Evolutionary conservation across 192 early-diverging fungal genomes (phyloP).

Genomic region (Spizellomyces sp.): DNA sequence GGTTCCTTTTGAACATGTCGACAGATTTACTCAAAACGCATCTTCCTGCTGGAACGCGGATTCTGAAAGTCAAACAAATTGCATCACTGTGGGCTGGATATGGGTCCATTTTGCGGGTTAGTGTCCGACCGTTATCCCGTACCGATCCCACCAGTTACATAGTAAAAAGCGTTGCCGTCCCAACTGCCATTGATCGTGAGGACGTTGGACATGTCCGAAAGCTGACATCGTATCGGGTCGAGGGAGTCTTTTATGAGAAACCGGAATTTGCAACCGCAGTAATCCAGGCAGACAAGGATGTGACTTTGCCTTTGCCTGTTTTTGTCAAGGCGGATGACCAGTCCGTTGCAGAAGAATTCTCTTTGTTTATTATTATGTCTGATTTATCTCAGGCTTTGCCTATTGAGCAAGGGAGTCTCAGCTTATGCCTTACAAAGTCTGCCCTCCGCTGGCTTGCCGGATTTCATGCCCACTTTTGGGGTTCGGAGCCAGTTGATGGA

Average conservation of each 20-base stretch:
- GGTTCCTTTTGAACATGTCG: no score
- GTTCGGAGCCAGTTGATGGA: not conserved
- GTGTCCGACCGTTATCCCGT: not conserved
- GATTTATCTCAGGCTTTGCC: constrained; percentile 26
- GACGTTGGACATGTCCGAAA: constrained; percentile 22
- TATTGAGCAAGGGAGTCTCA: not conserved
- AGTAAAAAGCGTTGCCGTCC: constrained; percentile 16
- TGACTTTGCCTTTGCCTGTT: not conserved
- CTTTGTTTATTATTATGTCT: constrained; percentile 16
- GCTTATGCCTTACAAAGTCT: not conserved
- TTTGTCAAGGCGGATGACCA: not conserved
- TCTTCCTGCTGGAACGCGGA: not conserved
- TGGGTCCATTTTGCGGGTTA: constrained; percentile 22
- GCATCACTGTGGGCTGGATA: constrained; percentile 34
- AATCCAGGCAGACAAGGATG: constrained; percentile 4
- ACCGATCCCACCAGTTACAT: not conserved
- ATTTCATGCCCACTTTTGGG: constrained; percentile 40
- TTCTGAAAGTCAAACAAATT: not conserved
- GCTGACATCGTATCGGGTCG: constrained; percentile 30
- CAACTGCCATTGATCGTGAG: not conserved
- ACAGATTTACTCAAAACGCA: not conserved
- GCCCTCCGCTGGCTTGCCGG: constrained; percentile 35
- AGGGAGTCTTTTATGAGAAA: constrained; percentile 22
- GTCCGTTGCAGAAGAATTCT: not conserved
- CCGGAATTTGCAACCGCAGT: constrained; percentile 5